Base-by-base conservation (phyloP, 2,329 filamentous ascomycete species). In the Tothia fuscella region DNA sequence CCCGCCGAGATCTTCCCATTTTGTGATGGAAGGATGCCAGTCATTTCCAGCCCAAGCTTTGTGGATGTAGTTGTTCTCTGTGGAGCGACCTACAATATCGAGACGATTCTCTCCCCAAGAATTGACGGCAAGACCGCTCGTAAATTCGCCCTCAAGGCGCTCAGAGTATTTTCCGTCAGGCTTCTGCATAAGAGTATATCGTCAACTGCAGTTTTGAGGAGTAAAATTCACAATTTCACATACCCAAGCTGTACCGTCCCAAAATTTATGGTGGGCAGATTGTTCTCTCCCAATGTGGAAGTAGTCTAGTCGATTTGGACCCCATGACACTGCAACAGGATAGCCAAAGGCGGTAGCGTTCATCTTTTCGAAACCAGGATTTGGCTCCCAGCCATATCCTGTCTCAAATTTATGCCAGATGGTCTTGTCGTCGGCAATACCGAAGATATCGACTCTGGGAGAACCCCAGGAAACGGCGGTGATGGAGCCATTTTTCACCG, bases 351-450 rank as follows among this genome's bases (percentile, higher is more conserved):
- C 32, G 5, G 32, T 35, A 9, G 19, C 32, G 12, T 13, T n/a
- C 32, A 35, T 35, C 12, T 21, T 20, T 17, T 35, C 32, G 32
- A 35, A 35, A 2, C 32, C 32, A 21, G 32, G 17, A 21, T 21
- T 21, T 7, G 32, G 32, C 7, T n/a, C 12, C 32, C 32, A 35
- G 13, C 32, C 32, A 21, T 21, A 10, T 21, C 47, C 5, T 48
- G 19, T 12, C 44, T 47, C 47, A 47, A 53, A 16, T 45, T 49
- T 4, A 42, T 55, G 46, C 51, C 51, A 50, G 47, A 53, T 53
- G 42, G 53, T 46, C 30, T 52, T 47, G 26, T 58, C 52, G 7
- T 42, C 45, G 6, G 53, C 51, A 9, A 54, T 48, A 6, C 52
- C 56, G 14, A 25, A 42, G 19, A 42, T 24, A 13, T 42, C 40